A percentile compares a stretch with the other conserved stretches of the same genome.
These are phyloP conservation scores for Tilletiaria anomala DNA, from an alignment of 1,284 basidiomycete species.

Conservation along the genomic window DNA sequence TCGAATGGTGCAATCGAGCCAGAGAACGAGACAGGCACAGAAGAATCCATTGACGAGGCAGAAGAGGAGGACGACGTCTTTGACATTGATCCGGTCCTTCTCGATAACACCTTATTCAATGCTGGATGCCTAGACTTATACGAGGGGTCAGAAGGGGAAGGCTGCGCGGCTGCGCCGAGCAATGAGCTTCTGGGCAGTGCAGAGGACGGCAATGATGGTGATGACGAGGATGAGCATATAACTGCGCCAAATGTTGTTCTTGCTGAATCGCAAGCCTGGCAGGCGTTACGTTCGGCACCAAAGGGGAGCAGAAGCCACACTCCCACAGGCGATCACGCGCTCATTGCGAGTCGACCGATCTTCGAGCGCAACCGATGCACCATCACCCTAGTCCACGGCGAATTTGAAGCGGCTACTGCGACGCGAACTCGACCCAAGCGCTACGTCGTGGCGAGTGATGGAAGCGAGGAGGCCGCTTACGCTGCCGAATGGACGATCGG, in stretches of 20 bases:
- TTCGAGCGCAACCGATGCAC: slow-evolving; percentile 88
- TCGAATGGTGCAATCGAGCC: neutral
- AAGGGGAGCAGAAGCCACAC: neutral
- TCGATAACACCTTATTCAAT: slow-evolving; percentile 31
- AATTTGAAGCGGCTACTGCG: slow-evolving; percentile 23
- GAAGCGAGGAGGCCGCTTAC: slow-evolving; percentile 52
- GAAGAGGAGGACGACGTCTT: neutral
- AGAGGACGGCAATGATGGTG: too few species aligned
- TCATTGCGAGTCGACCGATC: slow-evolving; percentile 46
- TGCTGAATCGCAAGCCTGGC: too few species aligned
- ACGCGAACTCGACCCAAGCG: slow-evolving; percentile 50
- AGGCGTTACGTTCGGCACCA: neutral
- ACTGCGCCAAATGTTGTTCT: slow-evolving; percentile 16
- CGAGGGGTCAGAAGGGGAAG: too few species aligned
- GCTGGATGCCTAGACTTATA: slow-evolving; percentile 25
- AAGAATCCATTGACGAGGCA: neutral
- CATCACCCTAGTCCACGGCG: slow-evolving; percentile 61
- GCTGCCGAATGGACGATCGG: slow-evolving; percentile 56
- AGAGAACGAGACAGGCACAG: neutral
- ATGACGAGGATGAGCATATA: slow-evolving; percentile 11
- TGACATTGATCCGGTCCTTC: neutral
- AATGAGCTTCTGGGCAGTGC: too few species aligned
- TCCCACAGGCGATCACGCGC: slow-evolving; percentile 3
- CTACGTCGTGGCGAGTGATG: slow-evolving; percentile 83
- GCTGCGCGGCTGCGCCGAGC: too few species aligned